Evolutionary conservation across 108 stramenopile genomes (phyloP).

Genomic region (Cyclostephanos tholiformis): DNA sequence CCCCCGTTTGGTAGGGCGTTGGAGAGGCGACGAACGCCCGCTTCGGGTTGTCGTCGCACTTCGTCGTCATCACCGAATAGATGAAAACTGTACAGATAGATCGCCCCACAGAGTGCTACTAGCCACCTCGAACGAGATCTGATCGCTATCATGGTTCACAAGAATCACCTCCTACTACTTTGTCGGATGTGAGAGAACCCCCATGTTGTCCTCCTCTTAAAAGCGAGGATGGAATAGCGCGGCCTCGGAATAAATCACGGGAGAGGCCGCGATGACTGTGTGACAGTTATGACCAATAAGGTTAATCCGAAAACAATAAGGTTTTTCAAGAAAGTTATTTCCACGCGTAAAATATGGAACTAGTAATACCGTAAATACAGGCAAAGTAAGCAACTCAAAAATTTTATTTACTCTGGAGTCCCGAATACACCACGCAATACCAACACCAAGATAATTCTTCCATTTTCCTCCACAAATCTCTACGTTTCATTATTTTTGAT

Average conservation of each 20-base stretch:
- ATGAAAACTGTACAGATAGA: background rate
- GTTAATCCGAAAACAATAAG: too few species aligned
- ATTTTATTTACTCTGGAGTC: background rate
- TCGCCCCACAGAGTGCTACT: background rate
- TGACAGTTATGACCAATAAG: too few species aligned
- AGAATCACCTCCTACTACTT: too few species aligned
- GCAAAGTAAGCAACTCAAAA: background rate
- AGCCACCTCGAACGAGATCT: background rate
- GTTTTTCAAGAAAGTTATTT: background rate
- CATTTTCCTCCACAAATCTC: too few species aligned
- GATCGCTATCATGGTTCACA: background rate
- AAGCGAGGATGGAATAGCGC: too few species aligned
- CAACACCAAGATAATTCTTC: too few species aligned
- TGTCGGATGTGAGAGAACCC: too few species aligned
- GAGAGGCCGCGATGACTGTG: too few species aligned
- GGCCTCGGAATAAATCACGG: too few species aligned
- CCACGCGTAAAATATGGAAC: background rate
- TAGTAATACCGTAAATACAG: background rate
- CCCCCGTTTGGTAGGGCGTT: constrained; percentile 47
- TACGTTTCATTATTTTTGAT: background rate
- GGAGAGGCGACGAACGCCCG: constrained; percentile 24
- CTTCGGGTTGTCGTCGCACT: background rate
- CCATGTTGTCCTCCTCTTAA: too few species aligned
- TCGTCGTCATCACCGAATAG: background rate
- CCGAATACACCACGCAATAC: too few species aligned